Conservation (phyloP, 331 rosid species). For the Cydonia oblonga region DNA sequence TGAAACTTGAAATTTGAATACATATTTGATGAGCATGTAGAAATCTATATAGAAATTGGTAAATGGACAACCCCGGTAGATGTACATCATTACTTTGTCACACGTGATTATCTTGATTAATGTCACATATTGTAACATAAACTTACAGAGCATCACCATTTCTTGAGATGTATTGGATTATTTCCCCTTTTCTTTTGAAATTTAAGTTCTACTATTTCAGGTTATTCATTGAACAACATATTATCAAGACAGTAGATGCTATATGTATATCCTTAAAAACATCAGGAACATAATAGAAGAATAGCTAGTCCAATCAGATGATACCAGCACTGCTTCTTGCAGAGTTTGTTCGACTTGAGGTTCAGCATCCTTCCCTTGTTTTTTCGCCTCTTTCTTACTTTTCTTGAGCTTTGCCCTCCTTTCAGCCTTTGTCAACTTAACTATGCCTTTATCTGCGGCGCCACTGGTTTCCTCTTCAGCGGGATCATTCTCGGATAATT, state of each 20-base stretch:
- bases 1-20: neutral
- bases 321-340: slow-evolving; percentile 82
- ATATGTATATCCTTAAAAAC: neutral
- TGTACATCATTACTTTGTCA: neutral
- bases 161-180: no score
- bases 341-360: slow-evolving; percentile 48
- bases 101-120: neutral
- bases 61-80: neutral
- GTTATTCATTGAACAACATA: neutral
- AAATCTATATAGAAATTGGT: neutral
- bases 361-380: slow-evolving; percentile 54
- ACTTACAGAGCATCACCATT: neutral
- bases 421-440: slow-evolving; percentile 72
- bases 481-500: slow-evolving; percentile 24
- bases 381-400: slow-evolving; percentile 56
- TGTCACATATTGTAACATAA: no score
- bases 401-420: slow-evolving; percentile 79
- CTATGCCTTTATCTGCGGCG: slow-evolving; percentile 27
- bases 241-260: neutral
- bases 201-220: neutral
- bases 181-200: neutral
- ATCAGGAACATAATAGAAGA: neutral
- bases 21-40: neutral
- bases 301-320: neutral
- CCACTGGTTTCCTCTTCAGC: slow-evolving; percentile 35